Evolutionary conservation across 2,329 filamentous ascomycete species (phyloP).

Genomic region (Aschersonia sp.): DNA sequence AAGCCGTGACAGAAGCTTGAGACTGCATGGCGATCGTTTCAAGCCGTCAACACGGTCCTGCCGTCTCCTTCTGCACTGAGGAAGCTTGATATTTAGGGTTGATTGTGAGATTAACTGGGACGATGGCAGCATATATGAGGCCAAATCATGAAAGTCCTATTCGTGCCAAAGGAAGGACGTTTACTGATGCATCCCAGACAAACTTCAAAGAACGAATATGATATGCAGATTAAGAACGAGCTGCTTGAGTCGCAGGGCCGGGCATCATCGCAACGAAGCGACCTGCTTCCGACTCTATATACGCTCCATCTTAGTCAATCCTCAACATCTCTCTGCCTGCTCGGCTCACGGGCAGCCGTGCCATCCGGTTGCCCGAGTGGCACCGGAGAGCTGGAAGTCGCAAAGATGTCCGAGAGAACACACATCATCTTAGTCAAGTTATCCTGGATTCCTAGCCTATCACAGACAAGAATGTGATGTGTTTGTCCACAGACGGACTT

Average conservation of each 20-base stretch:
- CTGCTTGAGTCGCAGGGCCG: neutral
- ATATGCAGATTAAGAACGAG: neutral
- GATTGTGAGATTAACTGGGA: too few relatives aligned
- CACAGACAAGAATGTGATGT: neutral
- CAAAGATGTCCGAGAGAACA: neutral
- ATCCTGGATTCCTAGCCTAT: neutral
- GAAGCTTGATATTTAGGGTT: too few relatives aligned
- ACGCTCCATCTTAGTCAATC: neutral
- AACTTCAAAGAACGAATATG: too few relatives aligned
- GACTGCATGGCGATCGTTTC: neutral
- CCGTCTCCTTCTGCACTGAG: too few relatives aligned
- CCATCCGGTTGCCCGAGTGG: neutral
- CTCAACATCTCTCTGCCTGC: too few relatives aligned
- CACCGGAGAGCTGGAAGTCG: neutral
- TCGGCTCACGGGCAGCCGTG: too few relatives aligned
- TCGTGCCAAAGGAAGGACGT: too few relatives aligned
- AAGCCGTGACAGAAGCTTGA: neutral
- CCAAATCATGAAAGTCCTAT: too few relatives aligned
- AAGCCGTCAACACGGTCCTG: neutral
- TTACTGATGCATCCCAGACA: too few relatives aligned
- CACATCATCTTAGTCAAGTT: neutral
- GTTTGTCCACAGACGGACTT: neutral
- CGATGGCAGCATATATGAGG: too few relatives aligned
- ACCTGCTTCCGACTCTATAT: neutral
- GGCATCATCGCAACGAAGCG: neutral